Base-by-base conservation (phyloP, 2,329 filamentous ascomycete species). In the Dothideomycetes sp. region DNA sequence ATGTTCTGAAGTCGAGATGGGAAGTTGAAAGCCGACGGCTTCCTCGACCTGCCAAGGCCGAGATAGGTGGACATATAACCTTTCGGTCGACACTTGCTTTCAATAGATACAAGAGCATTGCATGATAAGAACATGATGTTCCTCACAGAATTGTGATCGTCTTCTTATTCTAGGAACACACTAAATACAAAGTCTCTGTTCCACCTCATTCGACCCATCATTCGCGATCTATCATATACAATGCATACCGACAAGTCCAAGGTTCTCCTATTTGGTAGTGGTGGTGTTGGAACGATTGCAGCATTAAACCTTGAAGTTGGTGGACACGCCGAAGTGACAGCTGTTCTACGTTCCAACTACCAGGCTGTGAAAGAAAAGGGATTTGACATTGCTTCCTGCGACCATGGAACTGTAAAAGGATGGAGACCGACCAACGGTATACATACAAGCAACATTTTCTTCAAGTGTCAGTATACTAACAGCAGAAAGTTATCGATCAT, bases 341-440 rank as follows among this genome's bases (percentile, higher is more conserved):
- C 68, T 0, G 68, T 78, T 1, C 57, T 76, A 25, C 64, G 75
- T 13, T 78, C 74, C 1, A 79, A 77, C 49, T 78, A 67, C 54
- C 54, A 60, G 0, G 57, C 55, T 0, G 74, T 74, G 8, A 49
- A 55, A 7, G 50, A 63, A 5, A 51, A 64, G 4, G 75, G 75
- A 9, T 76, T 75, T 45, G 52, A 58, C 0, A 77, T 79, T 41
- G 58, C 70, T 10, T 77, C 74, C 0, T 61, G 70, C 31, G 69
- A 78, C 29, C 70, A 76, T 47, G 75, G 75, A 1, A 50, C 55
- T 5, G 52, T 78, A 28, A 55, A 62, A 3, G 56, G 52, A 4
- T 78, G 69, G 69, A 62, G 60, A 17, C 73, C 74, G n/a, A 36
- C 32, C 12, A 27, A 36, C 9, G 40, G 40, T 42, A 6, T 30